phyloP scores from a whole-genome alignment of 306 rosid species.

The Vigna reflexopilosa region DNA sequence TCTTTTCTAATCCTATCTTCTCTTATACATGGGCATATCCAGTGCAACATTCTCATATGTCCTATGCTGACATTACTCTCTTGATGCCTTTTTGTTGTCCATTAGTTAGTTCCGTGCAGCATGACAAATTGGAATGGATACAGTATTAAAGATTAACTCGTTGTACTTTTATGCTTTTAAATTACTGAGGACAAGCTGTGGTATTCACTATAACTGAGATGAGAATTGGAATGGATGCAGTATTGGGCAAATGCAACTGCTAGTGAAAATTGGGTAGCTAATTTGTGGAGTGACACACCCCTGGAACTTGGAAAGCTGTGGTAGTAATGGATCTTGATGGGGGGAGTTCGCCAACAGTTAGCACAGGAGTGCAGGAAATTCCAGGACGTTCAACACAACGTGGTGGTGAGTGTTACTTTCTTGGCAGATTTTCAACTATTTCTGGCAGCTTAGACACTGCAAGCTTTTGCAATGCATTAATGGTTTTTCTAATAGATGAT shows the following conservation, averaged over 20 bases:
- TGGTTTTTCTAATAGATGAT: slow-evolving; percentile 16
- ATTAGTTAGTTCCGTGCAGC: not conserved
- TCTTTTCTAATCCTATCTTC: not conserved
- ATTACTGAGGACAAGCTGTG: slow-evolving; percentile 2
- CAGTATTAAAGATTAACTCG: not conserved
- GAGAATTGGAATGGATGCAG: slow-evolving; percentile 36
- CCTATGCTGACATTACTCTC: not conserved
- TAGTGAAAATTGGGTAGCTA: slow-evolving; percentile 38
- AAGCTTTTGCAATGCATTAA: not conserved
- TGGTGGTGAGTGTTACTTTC: slow-evolving; percentile 47
- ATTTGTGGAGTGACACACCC: slow-evolving; percentile 43
- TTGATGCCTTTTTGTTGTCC: not conserved
- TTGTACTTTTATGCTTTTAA: slow-evolving; percentile 27
- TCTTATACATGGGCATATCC: not conserved
- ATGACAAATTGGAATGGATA: slow-evolving; percentile 7
- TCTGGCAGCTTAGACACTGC: slow-evolving; percentile 24
- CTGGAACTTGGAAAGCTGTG: slow-evolving; percentile 36
- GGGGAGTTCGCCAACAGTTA: slow-evolving; percentile 48
- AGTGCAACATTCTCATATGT: not conserved
- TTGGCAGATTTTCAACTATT: slow-evolving; percentile 22
- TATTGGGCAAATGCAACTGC: slow-evolving; percentile 41
- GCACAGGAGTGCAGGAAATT: slow-evolving; percentile 33
- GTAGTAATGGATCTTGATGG: slow-evolving; percentile 54
- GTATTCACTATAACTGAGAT: slow-evolving; percentile 4
- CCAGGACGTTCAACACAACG: slow-evolving; percentile 28